Conservation (phyloP, 78 protist genomes). For the Dictyostelium intermedium region DNA sequence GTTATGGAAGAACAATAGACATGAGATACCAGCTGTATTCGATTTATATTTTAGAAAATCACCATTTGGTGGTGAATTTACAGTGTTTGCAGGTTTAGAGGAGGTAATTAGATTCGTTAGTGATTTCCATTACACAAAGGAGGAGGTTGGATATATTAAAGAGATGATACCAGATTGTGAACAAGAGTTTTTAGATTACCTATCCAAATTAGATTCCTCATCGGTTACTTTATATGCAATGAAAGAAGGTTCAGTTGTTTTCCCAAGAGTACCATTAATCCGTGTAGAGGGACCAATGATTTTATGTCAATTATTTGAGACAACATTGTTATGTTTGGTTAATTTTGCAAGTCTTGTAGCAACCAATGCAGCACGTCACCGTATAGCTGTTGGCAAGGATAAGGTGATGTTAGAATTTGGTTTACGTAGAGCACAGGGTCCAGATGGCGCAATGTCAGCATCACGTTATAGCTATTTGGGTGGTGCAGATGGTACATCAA, state of each 20-base stretch:
- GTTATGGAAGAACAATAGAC: conserved; percentile 81
- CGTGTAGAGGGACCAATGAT: conserved; percentile 95
- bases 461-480: conserved; percentile 90
- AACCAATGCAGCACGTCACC: conserved; percentile 95
- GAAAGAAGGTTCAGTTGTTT: conserved; percentile 89
- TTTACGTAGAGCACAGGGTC: conserved; percentile 95
- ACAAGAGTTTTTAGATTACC: conserved; percentile 83
- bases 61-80: conserved; percentile 95
- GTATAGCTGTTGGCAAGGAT: conserved; percentile 86
- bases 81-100: conserved; percentile 94
- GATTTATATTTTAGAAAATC: conserved; percentile 94
- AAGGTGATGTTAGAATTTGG: conserved; percentile 93
- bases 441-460: conserved; percentile 92
- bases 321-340: conserved; percentile 90
- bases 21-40: conserved; percentile 86
- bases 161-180: conserved; percentile 69
- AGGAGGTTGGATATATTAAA: conserved; percentile 78
- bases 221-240: conserved; percentile 81
- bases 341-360: conserved; percentile 91
- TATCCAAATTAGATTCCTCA: not conserved
- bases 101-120: conserved; percentile 76
- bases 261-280: conserved; percentile 91
- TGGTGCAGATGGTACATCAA: conserved; percentile 93
- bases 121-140: conserved; percentile 65
- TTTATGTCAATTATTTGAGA: conserved; percentile 94